Evolutionary conservation across 2,329 filamentous ascomycete species (phyloP), one percentile per base, ranked within the genome.

Genomic region (Beauveria bassiana): DNA sequence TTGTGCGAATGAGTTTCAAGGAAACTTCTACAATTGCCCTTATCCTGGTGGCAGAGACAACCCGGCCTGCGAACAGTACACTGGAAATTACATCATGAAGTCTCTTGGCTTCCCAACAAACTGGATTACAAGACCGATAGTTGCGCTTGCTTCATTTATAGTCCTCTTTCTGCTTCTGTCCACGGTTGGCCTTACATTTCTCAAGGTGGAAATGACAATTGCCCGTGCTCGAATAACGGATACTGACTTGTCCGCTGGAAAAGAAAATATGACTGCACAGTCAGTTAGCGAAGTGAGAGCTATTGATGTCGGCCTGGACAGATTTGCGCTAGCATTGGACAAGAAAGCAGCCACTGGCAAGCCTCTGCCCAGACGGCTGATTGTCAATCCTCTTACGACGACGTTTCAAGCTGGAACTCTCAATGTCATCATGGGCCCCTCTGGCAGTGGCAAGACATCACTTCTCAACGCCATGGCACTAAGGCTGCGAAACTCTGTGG

Each of bases 361-460:
- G 66, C 84, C 76, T 62, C 64, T 81, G 1, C 79, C 81, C 0
- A 76, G 73, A 1, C 85, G 83, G 69, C 79, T 74, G 0, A 91
- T 93, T 12, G 74, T 93, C 16, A 81, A 86, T 60, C 86, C 87
- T 0, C 79, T 92, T 14, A 86, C 80, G 1, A 78, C 87, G 0
- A 84, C 81, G 0, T 92, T 93, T 65, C 79, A 84, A 52, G 82
- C 89, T 0, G 88, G 88, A 0, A 77, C 82, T 16, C 70, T 93
- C 16, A 92, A 92, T 64, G 81, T 91, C 26, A 89, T 93, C 65
- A 91, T 92, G 88, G 89, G 89, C 0, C 89, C 89, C 0, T 91
- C 88, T 0, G 89, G 89, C 0, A 88, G 85, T 51, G 89, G 89
- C 1, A 93, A 93, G 71, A 91, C 88, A 0, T 89, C 87, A 0